Evolutionary conservation across 371 early-diverging fungal species (phyloP), one percentile per base, ranked within the genome.

Genomic region (Dichotomocladium elegans): DNA sequence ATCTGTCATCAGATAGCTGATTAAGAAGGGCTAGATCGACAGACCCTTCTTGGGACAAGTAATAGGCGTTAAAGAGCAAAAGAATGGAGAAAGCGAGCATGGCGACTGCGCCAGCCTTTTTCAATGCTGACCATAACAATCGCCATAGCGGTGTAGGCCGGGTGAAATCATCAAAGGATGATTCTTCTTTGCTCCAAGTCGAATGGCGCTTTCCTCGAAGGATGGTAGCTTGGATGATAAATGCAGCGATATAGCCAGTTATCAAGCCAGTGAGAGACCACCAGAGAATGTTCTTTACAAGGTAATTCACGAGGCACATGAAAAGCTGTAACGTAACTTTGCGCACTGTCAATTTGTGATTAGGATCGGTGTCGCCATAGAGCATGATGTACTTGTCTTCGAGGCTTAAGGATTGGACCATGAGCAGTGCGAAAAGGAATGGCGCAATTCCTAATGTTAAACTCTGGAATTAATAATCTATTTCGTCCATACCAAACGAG

Each of bases 361-460:
- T 50, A 3, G 60, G 47, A 22, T 57, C 69, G 41, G 58, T 63
- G 47, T 60, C 64, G 17, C 70, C 77, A 47, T 73, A 72, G 22
- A 70, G 59, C 30, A 74, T 26, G 15, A 82, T 77, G 24, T 79
- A 80, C 45, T 74, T 76, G 44, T 77, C 77, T n/a, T 72, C 60
- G 4, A 80, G 68, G 43, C 77, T 74, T 10, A 80, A 51, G 21
- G 81, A 78, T 55, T 84, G 85, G 17, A 84, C 64, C 6, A 78
- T 62, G 21, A 84, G 51, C 26, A 82, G 59, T 1, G 80, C 69
- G 65, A 82, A 82, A 9, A 84, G 58, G 53, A 74, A 81, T 0
- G 85, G 85, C 2, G 79, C 64, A 1, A 82, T 57, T 3, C 84
- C 84, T 84, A 57, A 24, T n/a, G n/a, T n/a, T n/a, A n/a, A n/a